These are phyloP conservation scores for Salix dunnii DNA, from an alignment of 345 rosid genomes.

Conservation along the genomic window DNA sequence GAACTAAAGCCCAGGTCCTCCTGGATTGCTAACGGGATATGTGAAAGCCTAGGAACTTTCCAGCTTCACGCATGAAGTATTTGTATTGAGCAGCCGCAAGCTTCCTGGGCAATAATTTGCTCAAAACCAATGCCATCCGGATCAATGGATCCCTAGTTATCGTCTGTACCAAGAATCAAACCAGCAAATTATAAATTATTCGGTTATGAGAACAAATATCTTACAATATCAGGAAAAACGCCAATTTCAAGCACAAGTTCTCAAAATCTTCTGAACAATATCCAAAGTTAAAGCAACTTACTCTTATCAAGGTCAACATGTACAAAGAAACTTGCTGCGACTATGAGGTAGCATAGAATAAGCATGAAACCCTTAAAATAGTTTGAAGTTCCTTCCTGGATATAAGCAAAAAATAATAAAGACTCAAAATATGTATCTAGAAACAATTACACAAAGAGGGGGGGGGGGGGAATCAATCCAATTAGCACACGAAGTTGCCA, in stretches of 20 bases:
- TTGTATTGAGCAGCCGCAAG: background rate
- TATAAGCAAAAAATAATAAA: background rate
- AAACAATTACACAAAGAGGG: background rate
- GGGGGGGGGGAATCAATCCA: no score
- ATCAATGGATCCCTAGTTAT: background rate
- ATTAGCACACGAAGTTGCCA: background rate
- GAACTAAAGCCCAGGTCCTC: background rate
- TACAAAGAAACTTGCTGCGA: constrained; percentile 50
- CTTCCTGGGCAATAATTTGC: background rate
- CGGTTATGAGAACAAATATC: background rate
- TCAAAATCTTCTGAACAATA: background rate
- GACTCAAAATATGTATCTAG: background rate
- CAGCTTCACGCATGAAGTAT: background rate
- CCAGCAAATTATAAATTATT: background rate
- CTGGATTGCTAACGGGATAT: background rate
- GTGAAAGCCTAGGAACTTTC: background rate
- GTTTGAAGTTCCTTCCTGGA: constrained; percentile 51
- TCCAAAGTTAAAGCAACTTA: constrained; percentile 2
- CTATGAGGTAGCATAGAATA: constrained; percentile 43
- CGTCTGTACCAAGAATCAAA: background rate
- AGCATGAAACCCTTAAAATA: constrained; percentile 53
- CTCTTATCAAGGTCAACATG: constrained; percentile 38
- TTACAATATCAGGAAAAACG: background rate
- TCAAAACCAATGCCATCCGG: background rate
- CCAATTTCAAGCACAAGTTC: background rate